Base-by-base conservation (phyloP, 805 yeast species). In the Saccharomyces paradoxus region DNA sequence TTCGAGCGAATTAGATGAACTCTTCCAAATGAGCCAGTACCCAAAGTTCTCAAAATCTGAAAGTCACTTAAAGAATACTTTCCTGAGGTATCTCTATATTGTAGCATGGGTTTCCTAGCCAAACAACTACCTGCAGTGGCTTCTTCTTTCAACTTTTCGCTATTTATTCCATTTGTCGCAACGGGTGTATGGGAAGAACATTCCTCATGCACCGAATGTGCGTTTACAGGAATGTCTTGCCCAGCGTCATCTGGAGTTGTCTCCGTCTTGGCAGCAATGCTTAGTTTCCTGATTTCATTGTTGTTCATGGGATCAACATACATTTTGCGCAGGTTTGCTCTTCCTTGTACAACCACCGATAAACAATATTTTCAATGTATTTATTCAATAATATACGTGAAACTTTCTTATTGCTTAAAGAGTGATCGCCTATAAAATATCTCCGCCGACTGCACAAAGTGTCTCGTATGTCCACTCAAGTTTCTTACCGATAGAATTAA, bases 21-120 rank as follows among this genome's bases (percentile, higher is more conserved):
- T 57, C 97, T 78, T 26, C 97, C 97, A 74, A 91, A 91, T 2
- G 97, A 90, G 1, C 97, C 97, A 0, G 97, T 91, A 1, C 97
- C 97, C 55, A 91, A 75, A 6, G 97, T 91, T 60, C 97, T 79
- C 77, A 87, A 78, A 56, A 90, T 83, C 60, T 83, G 86, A 67
- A 91, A 91, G 73, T 91, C 97, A 26, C 77, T 71, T 14, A 91
- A 72, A 13, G 87, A 79, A 69, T 91, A 91, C 67, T 89, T 90
- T 14, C 97, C 97, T 46, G 69, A 63, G 7, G 71, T 67, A 14
- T 49, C 47, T 31, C 55, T 61, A 21, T 37, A 37, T 17, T 37
- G 44, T 22, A 37, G 17, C 44, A 37, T 37, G 4, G 44, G 24
- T 37, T 21, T 32, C 7, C 13, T 37, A 37, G 24, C 10, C 24